Conservation (phyloP, 306 rosid species). For the Coriaria nepalensis region DNA sequence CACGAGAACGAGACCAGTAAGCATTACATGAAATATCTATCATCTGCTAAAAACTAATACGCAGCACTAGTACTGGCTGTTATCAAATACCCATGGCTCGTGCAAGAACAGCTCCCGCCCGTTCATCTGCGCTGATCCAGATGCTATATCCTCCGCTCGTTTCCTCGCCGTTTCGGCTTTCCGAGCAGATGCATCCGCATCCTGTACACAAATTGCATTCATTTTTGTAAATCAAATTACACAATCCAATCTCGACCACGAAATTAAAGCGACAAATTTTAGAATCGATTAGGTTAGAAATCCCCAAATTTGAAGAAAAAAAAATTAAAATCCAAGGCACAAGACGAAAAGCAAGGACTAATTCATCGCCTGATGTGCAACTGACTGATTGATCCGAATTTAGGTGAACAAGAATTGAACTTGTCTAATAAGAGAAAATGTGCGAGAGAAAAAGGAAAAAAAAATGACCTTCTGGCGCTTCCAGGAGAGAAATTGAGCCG, state of each 20-base stretch:
- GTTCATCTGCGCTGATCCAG: conserved; percentile 69
- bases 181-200: conserved; percentile 48
- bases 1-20: background rate
- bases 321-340: no score
- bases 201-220: conserved; percentile 27
- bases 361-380: background rate
- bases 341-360: no score
- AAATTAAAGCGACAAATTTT: no score
- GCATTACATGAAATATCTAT: background rate
- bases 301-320: no score
- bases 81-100: conserved; percentile 86
- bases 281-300: no score
- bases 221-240: background rate
- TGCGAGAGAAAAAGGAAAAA: background rate
- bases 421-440: background rate
- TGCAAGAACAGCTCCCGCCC: conserved; percentile 76
- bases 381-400: background rate
- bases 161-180: conserved; percentile 66
- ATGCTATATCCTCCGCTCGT: conserved; percentile 66
- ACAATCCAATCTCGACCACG: no score
- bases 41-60: conserved; percentile 3
- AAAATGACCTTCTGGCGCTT: conserved; percentile 59
- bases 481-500: conserved; percentile 66
- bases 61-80: conserved; percentile 46
- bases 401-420: background rate